Evolutionary conservation across 2,329 filamentous ascomycete genomes (phyloP).

Genomic region (Cytospora piceae): DNA sequence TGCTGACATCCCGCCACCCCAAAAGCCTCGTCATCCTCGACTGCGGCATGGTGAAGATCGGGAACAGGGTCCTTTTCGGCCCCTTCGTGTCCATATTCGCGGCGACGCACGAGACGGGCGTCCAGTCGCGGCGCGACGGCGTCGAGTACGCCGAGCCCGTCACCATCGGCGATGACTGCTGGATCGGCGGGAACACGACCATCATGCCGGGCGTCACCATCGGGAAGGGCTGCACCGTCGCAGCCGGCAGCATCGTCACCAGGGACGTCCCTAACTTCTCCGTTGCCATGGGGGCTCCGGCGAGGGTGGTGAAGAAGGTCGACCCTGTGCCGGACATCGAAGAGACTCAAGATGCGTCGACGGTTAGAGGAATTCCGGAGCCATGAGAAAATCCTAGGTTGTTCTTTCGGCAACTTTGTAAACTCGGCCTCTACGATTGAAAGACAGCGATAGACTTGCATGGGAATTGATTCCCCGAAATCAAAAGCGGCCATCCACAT

Average conservation of each 20-base stretch:
- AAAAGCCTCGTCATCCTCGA: slow-evolving; percentile 67
- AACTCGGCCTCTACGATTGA: not conserved
- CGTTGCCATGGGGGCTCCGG: slow-evolving; percentile 53
- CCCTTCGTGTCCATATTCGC: slow-evolving; percentile 73
- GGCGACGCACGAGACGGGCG: slow-evolving; percentile 72
- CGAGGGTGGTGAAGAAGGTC: slow-evolving; percentile 53
- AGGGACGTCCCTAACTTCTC: slow-evolving; percentile 52
- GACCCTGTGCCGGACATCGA: slow-evolving; percentile 41
- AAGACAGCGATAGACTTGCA: not conserved
- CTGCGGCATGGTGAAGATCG: slow-evolving; percentile 71
- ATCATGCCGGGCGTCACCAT: slow-evolving; percentile 59
- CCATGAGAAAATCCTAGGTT: not conserved
- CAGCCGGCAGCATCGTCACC: slow-evolving; percentile 54
- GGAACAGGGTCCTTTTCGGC: slow-evolving; percentile 71
- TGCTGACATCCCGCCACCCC: not conserved
- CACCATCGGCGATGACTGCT: slow-evolving; percentile 57
- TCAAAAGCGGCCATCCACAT: not conserved
- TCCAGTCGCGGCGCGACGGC: slow-evolving; percentile 50
- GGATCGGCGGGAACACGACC: slow-evolving; percentile 55
- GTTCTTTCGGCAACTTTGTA: too few species aligned
- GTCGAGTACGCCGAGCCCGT: slow-evolving; percentile 53
- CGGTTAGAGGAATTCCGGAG: slow-evolving; percentile 12
- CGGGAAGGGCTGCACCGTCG: slow-evolving; percentile 55
- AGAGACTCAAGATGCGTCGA: not conserved
- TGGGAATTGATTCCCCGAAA: not conserved